Evolutionary conservation across 306 rosid species (phyloP), one percentile per base, ranked within the genome.

Genomic region (Cercis canadensis): DNA sequence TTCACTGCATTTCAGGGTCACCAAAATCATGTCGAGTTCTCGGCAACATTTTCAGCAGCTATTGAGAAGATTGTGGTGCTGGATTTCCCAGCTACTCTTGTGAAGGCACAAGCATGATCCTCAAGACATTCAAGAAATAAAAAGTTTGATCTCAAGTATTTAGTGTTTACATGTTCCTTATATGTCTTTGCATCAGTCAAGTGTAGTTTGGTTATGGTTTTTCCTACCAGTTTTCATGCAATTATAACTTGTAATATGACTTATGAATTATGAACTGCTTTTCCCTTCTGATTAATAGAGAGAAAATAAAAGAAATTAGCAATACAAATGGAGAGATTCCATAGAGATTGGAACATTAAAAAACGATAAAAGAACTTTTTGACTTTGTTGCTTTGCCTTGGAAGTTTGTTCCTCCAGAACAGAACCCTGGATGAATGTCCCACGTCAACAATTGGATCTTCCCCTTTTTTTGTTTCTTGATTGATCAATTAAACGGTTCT

Each of bases 41-140:
- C 97, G 0, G 77, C 90, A 21, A 78, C 78, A 5, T 94, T 94
- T 75, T 90, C 96, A 41, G 71, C 84, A 15, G 97, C 92, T 7
- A 86, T 94, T 64, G 97, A 94, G 55, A 90, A 94, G 63, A 81
- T 94, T 69, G 90, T 94, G 78, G 75, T 94, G 43, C 87, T 94
- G 49, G 98, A 94, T 84, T 94, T 90, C 78, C 87, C 95, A 8
- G 34, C 97, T 16, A 77, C 74, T 36, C 87, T 81, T 56, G 88
- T 81, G 78, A 94, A 94, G 84, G 24, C 81, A 31, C 79, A 80
- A 62, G 69, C 78, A 41, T 72, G 66, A 75, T 70, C 70, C 11
- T 62, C 6, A 50, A 56, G 33, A 71, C 40, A 6, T 47, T 71
- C 3, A 21, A 63, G n/a, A 24, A 65, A 58, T 49, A 65, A 70